Evolutionary conservation across 176 grass and related monocot genomes (phyloP), one percentile per base, ranked within the genome.

Genomic region (Triticum timopheevii): DNA sequence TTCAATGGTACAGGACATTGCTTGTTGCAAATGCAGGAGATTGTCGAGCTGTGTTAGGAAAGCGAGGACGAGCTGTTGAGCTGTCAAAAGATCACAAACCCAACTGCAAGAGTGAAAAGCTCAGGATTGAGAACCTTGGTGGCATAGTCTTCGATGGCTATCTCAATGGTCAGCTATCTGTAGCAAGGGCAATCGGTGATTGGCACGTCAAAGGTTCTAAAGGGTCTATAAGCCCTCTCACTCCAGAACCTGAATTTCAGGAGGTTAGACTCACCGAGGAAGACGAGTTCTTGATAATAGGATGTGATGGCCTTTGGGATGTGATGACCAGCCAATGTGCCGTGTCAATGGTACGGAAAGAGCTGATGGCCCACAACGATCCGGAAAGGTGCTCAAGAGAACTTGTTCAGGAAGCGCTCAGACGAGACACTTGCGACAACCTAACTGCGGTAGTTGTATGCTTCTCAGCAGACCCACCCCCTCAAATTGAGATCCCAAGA

Each of bases 291-390:
- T 77, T 98, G 67, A 92, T 98, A 90, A 85, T 98, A 25, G 95
- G 89, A 35, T 98, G 95, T 52, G 95, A 98, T 77, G 95, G 96
- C n/a, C 88, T 95, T 56, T 98, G 96, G 96, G 95, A 98, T 84
- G 95, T 98, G 75, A 98, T 98, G 95, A 98, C 93, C 82, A 98
- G 91, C 69, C 95, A 98, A 31, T 92, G 88, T 50, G 95, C 95
- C 0, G 93, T 98, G 34, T 90, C 95, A 1, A 95, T 98, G 87
- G 95, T 93, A 17, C 88, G 95, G 52, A 95, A 92, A 76, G 89
- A 89, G 77, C 84, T 98, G 63, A 92, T 95, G 93, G 66, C 52
- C 34, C 93, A 95, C 71, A 95, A 98, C 1, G 86, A 98, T 65
- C 95, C 95, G n/a, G 88, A 92, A 10, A 77, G 77, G 69, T 98